Percentiles rank a stretch among this genome's conserved stretches.
Conservation (phyloP, 2,329 filamentous ascomycete species). For the Neopestalotiopsis clavispora region DNA sequence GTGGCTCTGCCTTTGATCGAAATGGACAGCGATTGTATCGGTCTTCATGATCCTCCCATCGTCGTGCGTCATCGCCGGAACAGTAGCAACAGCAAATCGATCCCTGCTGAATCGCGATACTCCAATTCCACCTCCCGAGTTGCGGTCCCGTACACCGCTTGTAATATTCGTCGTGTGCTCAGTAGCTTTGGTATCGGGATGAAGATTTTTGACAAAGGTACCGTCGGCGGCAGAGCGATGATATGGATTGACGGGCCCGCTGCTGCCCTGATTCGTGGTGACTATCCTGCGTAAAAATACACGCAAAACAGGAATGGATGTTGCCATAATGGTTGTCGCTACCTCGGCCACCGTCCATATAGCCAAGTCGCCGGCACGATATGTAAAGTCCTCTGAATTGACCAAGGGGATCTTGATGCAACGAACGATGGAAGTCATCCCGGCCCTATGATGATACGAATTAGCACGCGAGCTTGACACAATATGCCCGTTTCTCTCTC, state of each 20-base stretch:
- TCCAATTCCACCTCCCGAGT: background rate
- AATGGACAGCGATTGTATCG: constrained; percentile 2
- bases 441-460: constrained; percentile 20
- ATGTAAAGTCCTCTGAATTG: constrained; percentile 20
- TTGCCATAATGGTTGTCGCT: constrained; percentile 40
- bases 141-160: background rate
- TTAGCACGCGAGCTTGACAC: background rate
- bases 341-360: constrained; percentile 37
- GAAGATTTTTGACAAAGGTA: background rate
- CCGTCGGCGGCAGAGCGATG: constrained; percentile 9
- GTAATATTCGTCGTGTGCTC: background rate
- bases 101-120: background rate
- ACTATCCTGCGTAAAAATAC: constrained; percentile 10
- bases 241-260: background rate
- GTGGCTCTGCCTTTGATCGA: background rate
- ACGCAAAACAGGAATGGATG: constrained; percentile 30
- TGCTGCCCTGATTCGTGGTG: background rate
- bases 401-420: constrained; percentile 23
- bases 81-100: background rate
- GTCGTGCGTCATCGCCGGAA: background rate
- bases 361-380: constrained; percentile 24
- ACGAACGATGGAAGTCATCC: constrained; percentile 24
- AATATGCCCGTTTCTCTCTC: too few relatives aligned
- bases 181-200: background rate
- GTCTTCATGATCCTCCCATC: constrained; percentile 4